Evolutionary conservation across 164 flowering plant genomes (phyloP).

Genomic region (Akebia trifoliata): DNA sequence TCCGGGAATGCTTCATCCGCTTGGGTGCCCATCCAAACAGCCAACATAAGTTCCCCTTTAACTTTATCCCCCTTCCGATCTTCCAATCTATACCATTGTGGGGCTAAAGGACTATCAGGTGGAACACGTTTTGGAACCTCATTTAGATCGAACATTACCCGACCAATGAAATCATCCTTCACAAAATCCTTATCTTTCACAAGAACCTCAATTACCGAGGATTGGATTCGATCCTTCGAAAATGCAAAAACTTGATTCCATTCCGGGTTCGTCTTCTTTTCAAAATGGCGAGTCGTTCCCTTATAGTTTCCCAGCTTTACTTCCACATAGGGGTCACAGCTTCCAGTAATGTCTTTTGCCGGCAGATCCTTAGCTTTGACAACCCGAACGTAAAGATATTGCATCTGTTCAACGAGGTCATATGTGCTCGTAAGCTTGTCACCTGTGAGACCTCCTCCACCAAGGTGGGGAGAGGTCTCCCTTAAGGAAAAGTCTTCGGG

Average conservation of each 20-base stretch:
- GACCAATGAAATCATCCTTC: constrained; percentile 62
- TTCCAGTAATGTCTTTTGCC: constrained; percentile 55
- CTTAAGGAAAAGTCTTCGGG: constrained; percentile 63
- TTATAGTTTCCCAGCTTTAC: constrained; percentile 78
- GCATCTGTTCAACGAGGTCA: constrained; percentile 93
- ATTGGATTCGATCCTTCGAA: constrained; percentile 76
- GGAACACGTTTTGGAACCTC: constrained; percentile 72
- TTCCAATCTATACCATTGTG: constrained; percentile 76
- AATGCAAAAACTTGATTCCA: constrained; percentile 91
- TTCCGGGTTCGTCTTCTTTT: constrained; percentile 66
- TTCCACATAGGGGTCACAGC: constrained; percentile 81
- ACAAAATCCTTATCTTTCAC: constrained; percentile 77
- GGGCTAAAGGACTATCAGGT: constrained; percentile 81
- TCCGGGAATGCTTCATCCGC: constrained; percentile 85
- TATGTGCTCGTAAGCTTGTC: constrained; percentile 82
- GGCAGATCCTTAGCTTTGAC: constrained; percentile 76
- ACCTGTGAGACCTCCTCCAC: constrained; percentile 49
- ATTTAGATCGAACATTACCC: constrained; percentile 49
- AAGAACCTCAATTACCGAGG: constrained; percentile 59
- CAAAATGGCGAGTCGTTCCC: constrained; percentile 65
- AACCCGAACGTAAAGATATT: constrained; percentile 71
- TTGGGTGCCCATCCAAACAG: constrained; percentile 89
- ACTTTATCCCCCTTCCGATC: constrained; percentile 48
- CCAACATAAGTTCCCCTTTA: constrained; percentile 74
- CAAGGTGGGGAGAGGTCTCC: constrained; percentile 81